Evolutionary conservation across 2,329 filamentous ascomycete genomes (phyloP), one percentile per base, ranked within the genome.

Genomic region (Colletotrichum sp.): DNA sequence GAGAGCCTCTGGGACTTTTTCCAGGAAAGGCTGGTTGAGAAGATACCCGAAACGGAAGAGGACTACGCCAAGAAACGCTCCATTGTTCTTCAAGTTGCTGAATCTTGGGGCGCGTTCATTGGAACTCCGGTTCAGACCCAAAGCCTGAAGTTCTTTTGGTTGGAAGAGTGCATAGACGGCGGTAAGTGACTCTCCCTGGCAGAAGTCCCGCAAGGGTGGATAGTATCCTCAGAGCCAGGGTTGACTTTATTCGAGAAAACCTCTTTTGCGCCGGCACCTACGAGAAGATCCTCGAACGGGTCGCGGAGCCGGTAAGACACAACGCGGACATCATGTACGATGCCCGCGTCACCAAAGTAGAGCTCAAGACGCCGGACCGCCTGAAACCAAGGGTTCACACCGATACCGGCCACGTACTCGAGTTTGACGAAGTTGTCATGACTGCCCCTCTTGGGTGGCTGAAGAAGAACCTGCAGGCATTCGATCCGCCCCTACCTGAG

Each of bases 131-230:
- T 94, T 10, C 84, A 87, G 68, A 89, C 81, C 30, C 94, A 96
- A 82, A 95, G 93, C 79, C 85, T 95, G 36, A 94, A 93, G 84
- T 95, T 92, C 84, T 94, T 95, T 82, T 95, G 93, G 93, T 82
- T 96, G 7, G 94, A 96, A 81, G 93, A 95, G 83, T 95, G 93
- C 78, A 92, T 95, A 68, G 93, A 95, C 81, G 94, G 93, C 61
- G 90, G 91, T 91, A 81, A 79, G 86, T 79, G 28, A 28, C n/a
- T 61, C 10, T 21, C 43, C 21, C 8, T 39, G 28, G 21, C 26
- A 16, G 34, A 8, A 67, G 24, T n/a, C 72, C 28, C 8, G 21
- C 16, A 6, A 32, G 68, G 28, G 9, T 21, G 66, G 32, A 59
- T 59, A 63, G 43, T 43, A 24, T 67, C 30, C 57, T 55, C 18